phyloP scores from a whole-genome alignment of 2,329 filamentous ascomycete genomes.

The Sclerotinia trifoliorum region DNA sequence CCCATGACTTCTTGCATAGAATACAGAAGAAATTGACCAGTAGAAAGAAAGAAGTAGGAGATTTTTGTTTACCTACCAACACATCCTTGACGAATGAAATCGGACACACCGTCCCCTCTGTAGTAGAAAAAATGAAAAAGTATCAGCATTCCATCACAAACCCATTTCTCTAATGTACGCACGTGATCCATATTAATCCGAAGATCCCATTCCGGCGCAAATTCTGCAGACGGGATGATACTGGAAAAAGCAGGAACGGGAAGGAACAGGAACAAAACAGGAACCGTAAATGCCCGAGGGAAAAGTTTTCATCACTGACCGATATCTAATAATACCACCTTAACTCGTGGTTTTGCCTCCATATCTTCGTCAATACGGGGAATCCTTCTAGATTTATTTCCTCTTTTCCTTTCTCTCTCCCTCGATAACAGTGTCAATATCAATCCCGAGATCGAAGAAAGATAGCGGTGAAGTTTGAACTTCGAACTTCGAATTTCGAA shows the following conservation, averaged over 20 bases:
- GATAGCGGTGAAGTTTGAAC: conserved; percentile 18
- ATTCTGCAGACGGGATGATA: conserved; percentile 5
- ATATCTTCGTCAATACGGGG: not conserved
- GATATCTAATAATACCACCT: conserved; percentile 40
- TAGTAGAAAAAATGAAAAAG: conserved; percentile 11
- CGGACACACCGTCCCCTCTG: conserved; percentile 79
- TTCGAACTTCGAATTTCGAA: too few species aligned
- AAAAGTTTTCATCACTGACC: conserved; percentile 32
- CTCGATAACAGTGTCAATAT: not conserved
- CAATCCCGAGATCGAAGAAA: conserved; percentile 9
- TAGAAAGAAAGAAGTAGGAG: not conserved
- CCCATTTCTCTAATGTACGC: not conserved
- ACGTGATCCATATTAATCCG: conserved; percentile 1
- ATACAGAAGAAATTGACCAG: conserved; percentile 9
- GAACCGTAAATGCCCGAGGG: not conserved
- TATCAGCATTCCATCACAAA: conserved; percentile 14
- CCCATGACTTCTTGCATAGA: conserved; percentile 21
- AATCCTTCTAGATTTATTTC: not conserved
- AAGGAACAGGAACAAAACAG: not conserved
- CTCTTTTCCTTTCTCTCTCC: not conserved
- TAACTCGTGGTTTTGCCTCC: conserved; percentile 12
- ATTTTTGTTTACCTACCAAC: conserved; percentile 53
- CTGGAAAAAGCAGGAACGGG: not conserved
- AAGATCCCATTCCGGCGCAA: conserved; percentile 7
- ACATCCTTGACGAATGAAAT: conserved; percentile 84